Base-by-base conservation (phyloP, 2,329 filamentous ascomycete species). In the Aplosporella prunicola region DNA sequence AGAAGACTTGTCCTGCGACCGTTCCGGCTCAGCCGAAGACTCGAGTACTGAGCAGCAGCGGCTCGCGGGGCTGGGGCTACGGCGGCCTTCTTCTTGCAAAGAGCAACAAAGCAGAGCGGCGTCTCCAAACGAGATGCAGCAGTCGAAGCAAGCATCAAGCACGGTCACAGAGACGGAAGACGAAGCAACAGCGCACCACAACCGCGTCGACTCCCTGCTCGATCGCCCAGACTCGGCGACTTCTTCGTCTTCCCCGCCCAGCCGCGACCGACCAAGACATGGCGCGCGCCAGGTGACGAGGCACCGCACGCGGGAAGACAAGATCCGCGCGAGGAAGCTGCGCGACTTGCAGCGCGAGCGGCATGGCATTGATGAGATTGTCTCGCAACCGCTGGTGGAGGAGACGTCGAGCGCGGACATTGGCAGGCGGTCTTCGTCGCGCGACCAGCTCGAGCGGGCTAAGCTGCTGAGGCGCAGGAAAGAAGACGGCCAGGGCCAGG, bases 281-380 rank as follows among this genome's bases (percentile, higher is more conserved):
- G 14, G 20, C 8, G 14, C 39, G 13, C 8, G 20, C 14, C n/a
- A 32, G 5, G 11, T 22, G 7, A 25, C 35, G 20, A 24, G 32
- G 11, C 22, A 24, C 11, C 28, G 35, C 16, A 40, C 32, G 18
- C 34, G 56, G 5, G 55, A 55, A 28, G 54, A 57, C 26, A 46
- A 51, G 9, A 52, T 50, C 20, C 49, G 53, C 18, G 47, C 44
- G 16, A 49, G 55, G 13, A 60, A 60, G 41, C 41, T 56, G 20
- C 50, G 55, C 11, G 56, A 61, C 30, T 33, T 42, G 11, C 31
- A 45, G 25, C 20, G 17, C 5, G 5, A 11, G 9, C 35, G 28
- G 3, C 42, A 37, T 14, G 36, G 26, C 27, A 46, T 44, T 22
- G 42, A 41, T 23, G 44, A 43, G 39, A 26, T 39, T 29, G 20